phyloP scores from a whole-genome alignment of 2,329 filamentous ascomycete genomes.

The Xylariaceae sp. region DNA sequence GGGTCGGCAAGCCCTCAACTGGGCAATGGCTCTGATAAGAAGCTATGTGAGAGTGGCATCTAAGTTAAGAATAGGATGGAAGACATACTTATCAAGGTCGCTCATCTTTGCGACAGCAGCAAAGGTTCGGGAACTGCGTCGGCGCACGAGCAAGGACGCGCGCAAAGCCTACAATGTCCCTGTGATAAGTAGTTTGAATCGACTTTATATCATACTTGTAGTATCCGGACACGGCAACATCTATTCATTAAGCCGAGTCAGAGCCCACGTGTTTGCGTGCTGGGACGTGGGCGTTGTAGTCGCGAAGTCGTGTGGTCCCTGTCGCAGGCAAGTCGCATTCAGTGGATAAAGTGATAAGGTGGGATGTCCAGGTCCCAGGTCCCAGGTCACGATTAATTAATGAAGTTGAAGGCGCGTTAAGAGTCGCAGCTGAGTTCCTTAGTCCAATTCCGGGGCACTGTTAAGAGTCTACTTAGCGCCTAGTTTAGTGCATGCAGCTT shows the following conservation, averaged over 20 bases:
- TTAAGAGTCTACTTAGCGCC: conserved; percentile 3
- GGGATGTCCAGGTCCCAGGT: too few species aligned
- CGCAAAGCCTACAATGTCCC: conserved; percentile 12
- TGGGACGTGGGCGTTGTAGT: too few species aligned
- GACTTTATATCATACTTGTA: conserved; percentile 30
- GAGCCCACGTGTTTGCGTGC: too few species aligned
- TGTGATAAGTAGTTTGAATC: not conserved
- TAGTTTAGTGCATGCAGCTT: conserved; percentile 17
- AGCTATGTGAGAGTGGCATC: conserved; percentile 24
- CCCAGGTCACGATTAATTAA: too few species aligned
- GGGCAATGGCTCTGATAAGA: conserved; percentile 80
- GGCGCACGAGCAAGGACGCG: conserved; percentile 15
- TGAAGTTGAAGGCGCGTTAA: too few species aligned
- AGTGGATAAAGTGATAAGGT: not conserved
- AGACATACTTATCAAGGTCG: conserved; percentile 83
- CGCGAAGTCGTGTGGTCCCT: too few species aligned
- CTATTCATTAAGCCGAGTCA: not conserved
- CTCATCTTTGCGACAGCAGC: conserved; percentile 67
- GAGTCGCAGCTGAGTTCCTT: too few species aligned
- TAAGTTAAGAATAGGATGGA: not conserved
- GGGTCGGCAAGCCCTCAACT: conserved; percentile 92
- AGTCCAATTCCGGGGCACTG: too few species aligned
- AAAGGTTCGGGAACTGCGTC: conserved; percentile 2
- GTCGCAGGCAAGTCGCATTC: not conserved
- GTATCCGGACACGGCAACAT: not conserved